Evolutionary conservation across 73 alveolate species (phyloP), one percentile per base, ranked within the genome.

Genomic region (Loxodes magnus): DNA sequence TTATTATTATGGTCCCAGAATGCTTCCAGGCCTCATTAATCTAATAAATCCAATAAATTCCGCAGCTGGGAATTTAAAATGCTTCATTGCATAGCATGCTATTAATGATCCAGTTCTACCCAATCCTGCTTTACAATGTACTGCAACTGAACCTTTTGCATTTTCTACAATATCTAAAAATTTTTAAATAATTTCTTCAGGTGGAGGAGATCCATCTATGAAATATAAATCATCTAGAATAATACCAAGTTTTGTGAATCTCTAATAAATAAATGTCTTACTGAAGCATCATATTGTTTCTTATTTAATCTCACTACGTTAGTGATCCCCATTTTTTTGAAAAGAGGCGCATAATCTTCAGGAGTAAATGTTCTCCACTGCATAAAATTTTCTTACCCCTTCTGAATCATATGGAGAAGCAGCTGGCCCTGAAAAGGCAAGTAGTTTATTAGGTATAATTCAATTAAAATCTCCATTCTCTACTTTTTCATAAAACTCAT

Each of bases 51-150:
- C 95, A 44, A 82, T 79, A 21, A 79, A 79, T 16, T 75, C 79
- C 0, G 80, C 74, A 9, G 95, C 95, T 16, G 92, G 92, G 26
- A 82, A 82, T 34, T 77, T 78, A 56, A 51, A 79, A 62, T 79
- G 88, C 64, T 84, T 84, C 83, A 84, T 84, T 4, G 76, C 81
- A 66, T 84, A 84, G 22, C 67, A 48, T 25, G 90, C 93, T 37
- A 91, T 87, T 49, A 91, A 59, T 30, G 97, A 71, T n/a, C 98
- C 98, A 34, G 98, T 91, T 52, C 98, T 73, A 4, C 98, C 98
- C 4, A 91, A 70, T 9, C 98, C 98, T 21, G 98, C 98, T 54
- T 87, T 75, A 57, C 98, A 91, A 66, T 91, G 98, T 14, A 91
- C 90, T 30, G 98, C 98, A n/a, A 91, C 77, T 4, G 76, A 94